phyloP scores from a whole-genome alignment of 2,329 filamentous ascomycete species.

The Tympanopsis confertula region DNA sequence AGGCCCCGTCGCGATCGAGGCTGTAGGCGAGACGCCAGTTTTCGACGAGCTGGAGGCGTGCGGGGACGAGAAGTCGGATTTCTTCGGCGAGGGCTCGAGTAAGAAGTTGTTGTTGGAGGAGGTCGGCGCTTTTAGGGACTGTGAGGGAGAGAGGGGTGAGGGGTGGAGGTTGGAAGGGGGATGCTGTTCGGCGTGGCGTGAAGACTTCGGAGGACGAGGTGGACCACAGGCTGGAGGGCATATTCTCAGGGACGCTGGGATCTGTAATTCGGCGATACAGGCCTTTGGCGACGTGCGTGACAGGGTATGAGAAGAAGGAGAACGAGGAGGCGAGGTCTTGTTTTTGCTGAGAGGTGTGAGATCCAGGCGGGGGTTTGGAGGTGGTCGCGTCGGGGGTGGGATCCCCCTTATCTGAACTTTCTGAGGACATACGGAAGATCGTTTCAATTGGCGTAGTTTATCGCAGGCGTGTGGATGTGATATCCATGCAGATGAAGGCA shows the following conservation, averaged over 20 bases:
- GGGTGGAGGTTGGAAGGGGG: conserved; percentile 61
- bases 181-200: conserved; percentile 36
- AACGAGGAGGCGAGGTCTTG: not conserved
- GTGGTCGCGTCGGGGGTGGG: not conserved
- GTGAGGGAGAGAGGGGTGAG: conserved; percentile 50
- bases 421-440: no score
- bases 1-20: conserved; percentile 60
- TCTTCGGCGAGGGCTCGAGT: conserved; percentile 56
- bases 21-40: conserved; percentile 58
- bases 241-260: conserved; percentile 14
- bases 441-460: no score
- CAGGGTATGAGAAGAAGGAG: conserved; percentile 1
- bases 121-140: conserved; percentile 22
- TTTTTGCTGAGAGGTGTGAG: not conserved
- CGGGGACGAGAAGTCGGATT: conserved; percentile 55
- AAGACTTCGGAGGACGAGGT: conserved; percentile 9
- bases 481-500: no score
- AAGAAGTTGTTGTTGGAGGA: conserved; percentile 29
- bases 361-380: not conserved
- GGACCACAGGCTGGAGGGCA: conserved; percentile 2
- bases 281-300: conserved; percentile 16
- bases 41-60: conserved; percentile 56
- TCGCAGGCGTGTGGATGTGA: no score
- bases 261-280: conserved; percentile 32
- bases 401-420: no score